These are phyloP conservation scores for Cordyceps tenuipes DNA, from an alignment of 2,329 filamentous ascomycete genomes.

Conservation along the genomic window DNA sequence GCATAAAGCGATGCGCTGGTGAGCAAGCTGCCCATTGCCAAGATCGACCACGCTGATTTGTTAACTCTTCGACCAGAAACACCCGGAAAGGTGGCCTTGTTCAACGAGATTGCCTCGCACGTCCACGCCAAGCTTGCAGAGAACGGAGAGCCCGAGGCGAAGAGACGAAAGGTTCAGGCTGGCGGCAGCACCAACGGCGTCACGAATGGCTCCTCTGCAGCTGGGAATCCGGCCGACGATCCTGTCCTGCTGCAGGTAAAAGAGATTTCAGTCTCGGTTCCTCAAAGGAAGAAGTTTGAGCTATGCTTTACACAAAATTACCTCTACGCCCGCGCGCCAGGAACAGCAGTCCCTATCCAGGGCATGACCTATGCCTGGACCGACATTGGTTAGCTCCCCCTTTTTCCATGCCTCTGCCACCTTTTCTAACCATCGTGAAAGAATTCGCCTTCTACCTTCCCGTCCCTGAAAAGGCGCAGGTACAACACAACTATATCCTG, in stretches of 20 bases:
- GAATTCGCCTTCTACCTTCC: constrained; percentile 57
- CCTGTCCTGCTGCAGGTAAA: constrained; percentile 50
- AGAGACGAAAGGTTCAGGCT: constrained; percentile 44
- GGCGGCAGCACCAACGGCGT: constrained; percentile 13
- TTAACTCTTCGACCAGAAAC: constrained; percentile 32
- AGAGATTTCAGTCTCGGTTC: constrained; percentile 59
- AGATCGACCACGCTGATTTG: background rate
- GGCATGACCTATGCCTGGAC: constrained; percentile 52
- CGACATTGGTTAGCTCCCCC: constrained; percentile 45
- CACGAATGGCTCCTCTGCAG: constrained; percentile 17
- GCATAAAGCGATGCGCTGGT: constrained; percentile 47
- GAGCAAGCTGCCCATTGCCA: constrained; percentile 15
- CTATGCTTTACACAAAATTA: constrained; percentile 53
- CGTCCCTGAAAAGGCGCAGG: constrained; percentile 56
- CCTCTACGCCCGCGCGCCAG: constrained; percentile 47
- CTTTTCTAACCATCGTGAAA: constrained; percentile 19
- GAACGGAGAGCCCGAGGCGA: constrained; percentile 39
- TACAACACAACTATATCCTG: constrained; percentile 58
- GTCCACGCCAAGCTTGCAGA: constrained; percentile 37
- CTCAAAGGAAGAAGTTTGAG: constrained; percentile 60
- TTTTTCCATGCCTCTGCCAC: background rate
- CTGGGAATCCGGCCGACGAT: constrained; percentile 38
- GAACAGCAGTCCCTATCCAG: constrained; percentile 41
- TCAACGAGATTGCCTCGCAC: constrained; percentile 48
- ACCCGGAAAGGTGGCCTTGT: constrained; percentile 40